These are phyloP conservation scores for Mortierella hygrophila DNA, from an alignment of 192 early-diverging fungal genomes.

Conservation along the genomic window DNA sequence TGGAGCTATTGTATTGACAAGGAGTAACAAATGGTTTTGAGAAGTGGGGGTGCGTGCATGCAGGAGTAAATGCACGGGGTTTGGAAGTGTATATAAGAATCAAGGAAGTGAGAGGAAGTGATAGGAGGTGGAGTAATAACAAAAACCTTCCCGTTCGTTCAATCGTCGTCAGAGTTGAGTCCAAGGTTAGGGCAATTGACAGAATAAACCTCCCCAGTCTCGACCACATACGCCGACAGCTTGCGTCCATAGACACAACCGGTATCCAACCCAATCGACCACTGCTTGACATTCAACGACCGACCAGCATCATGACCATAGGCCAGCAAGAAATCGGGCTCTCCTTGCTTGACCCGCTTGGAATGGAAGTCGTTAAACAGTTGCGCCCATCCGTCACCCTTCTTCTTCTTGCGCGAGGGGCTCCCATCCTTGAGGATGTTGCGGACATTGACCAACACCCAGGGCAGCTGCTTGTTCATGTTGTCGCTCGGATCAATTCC, in stretches of 20 bases:
- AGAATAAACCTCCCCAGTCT: slow-evolving; percentile 9
- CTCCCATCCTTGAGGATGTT: slow-evolving; percentile 58
- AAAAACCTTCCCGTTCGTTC: neutral
- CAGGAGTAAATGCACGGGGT: neutral
- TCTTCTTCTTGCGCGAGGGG: slow-evolving; percentile 51
- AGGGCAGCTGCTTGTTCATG: slow-evolving; percentile 14
- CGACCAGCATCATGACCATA: slow-evolving; percentile 81
- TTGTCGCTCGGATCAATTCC: slow-evolving; percentile 17
- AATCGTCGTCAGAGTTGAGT: slow-evolving; percentile 7
- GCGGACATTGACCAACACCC: slow-evolving; percentile 49
- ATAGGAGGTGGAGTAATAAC: neutral
- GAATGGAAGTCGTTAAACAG: slow-evolving; percentile 50
- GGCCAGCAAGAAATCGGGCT: slow-evolving; percentile 43
- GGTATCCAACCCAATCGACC: slow-evolving; percentile 74
- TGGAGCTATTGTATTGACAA: neutral
- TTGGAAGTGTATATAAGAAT: neutral
- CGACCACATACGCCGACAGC: slow-evolving; percentile 32
- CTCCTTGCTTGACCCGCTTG: neutral
- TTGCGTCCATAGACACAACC: slow-evolving; percentile 76
- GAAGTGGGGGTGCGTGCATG: neutral
- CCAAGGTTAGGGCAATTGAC: neutral
- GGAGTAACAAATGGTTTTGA: neutral
- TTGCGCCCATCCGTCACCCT: slow-evolving; percentile 57
- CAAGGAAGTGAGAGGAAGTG: neutral
- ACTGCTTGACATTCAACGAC: slow-evolving; percentile 63